phyloP scores from a whole-genome alignment of 78 protist genomes.

The Chrysochromulina tobinii region DNA sequence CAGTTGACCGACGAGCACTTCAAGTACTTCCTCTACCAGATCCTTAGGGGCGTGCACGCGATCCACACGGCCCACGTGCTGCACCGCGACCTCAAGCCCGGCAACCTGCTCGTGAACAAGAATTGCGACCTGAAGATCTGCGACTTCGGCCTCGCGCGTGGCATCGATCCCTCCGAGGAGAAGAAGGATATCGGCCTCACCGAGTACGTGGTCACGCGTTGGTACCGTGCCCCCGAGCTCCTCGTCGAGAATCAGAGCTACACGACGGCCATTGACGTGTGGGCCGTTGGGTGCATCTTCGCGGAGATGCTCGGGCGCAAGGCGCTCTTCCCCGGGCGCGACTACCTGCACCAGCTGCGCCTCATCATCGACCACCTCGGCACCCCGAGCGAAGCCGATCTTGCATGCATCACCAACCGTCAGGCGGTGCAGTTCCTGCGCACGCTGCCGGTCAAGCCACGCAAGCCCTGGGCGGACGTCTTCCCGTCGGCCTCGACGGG shows the following conservation, averaged over 20 bases:
- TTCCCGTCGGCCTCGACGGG: conserved; percentile 22
- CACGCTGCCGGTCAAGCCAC: not conserved
- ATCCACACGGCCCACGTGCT: conserved; percentile 95
- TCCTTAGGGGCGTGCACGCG: conserved; percentile 67
- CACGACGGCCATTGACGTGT: conserved; percentile 57
- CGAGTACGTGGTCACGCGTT: conserved; percentile 76
- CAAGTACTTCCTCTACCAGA: conserved; percentile 88
- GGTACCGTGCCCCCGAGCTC: conserved; percentile 80
- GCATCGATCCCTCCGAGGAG: not conserved
- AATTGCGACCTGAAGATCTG: conserved; percentile 91
- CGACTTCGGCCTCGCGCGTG: conserved; percentile 64
- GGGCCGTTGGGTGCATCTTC: conserved; percentile 72
- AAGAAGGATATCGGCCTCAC: conserved; percentile 27
- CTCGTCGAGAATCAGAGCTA: conserved; percentile 36
- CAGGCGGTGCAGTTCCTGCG: conserved; percentile 10
- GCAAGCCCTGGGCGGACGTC: not conserved
- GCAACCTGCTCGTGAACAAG: conserved; percentile 89
- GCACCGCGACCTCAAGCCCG: conserved; percentile 95
- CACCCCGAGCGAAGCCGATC: conserved; percentile 79
- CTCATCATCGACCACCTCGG: conserved; percentile 79
- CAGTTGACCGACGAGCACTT: conserved; percentile 90
- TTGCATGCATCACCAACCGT: conserved; percentile 9
- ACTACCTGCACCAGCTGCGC: conserved; percentile 78
- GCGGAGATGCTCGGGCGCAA: conserved; percentile 64
- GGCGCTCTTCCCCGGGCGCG: conserved; percentile 25